Base-by-base conservation (phyloP, 2,329 filamentous ascomycete species). In the Nemania sp. region DNA sequence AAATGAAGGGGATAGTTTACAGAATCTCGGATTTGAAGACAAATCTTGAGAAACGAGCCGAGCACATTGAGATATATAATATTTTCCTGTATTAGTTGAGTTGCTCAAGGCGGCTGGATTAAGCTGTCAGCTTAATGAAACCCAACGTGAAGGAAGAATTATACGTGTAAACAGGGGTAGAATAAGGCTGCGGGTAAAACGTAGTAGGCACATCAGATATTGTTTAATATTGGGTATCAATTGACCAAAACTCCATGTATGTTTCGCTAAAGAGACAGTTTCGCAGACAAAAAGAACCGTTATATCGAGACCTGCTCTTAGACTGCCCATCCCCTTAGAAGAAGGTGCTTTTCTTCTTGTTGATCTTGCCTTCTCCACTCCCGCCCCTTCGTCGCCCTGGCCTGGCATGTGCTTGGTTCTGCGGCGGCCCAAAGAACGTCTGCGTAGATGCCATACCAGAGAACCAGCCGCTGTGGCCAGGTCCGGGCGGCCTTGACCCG, bases 281-380 rank as follows among this genome's bases (percentile, higher is more conserved):
- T 41, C 15, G 37, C 17, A 24, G 6, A 19, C 6, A 24, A 49
- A 9, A 20, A 28, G n/a, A 9, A 6, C 31, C 24, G 3, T 19
- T 41, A 5, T n/a, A n/a, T n/a, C n/a, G n/a, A n/a, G n/a, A n/a
- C 26, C 26, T 31, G 30, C 20, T 41, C 19, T 40, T 4, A 34
- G 22, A 19, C 8, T 12, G 19, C 15, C 26, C 8, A 3, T 36
- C 22, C 44, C 48, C 55, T 58, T 51, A 78, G 54, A 79, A 78
- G 60, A 78, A 73, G 49, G 77, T 80, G 51, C 75, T 71, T 71
- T 79, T 80, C 71, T 79, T 80, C 52, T 73, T 70, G 44, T 73
- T 60, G 67, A 75, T 73, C 64, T 74, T 74, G 52, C 71, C 74
- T 15, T 66, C 65, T 14, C 60, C 64, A 34, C 72, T 54, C 52